Base-by-base conservation (phyloP, 2,329 filamentous ascomycete genomes). In the Epichloe brachyelytri region DNA sequence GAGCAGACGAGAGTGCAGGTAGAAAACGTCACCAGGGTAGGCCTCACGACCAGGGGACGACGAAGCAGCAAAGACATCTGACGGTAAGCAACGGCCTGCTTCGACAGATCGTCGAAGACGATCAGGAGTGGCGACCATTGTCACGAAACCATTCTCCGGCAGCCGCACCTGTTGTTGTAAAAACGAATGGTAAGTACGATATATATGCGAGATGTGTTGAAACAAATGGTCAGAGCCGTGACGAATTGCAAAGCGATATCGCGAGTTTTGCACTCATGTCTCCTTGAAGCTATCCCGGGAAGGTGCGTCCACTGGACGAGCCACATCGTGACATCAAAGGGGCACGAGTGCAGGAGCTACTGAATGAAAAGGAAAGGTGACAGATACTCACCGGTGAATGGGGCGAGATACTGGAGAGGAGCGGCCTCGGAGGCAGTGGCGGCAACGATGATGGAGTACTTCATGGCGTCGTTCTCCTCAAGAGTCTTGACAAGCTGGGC, bases 401-500 rank as follows among this genome's bases (percentile, higher is more conserved):
- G 91, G 63, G 89, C 89, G 58, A 95, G 77, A 72, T 94, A 96
- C 74, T 96, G 90, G 50, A 96, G 80, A 63, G 90, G 88, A 66
- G 90, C 89, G 59, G 93, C 93, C 77, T 98, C 93, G 51, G 93
- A 97, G 63, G 93, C 93, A 57, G 93, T 98, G 64, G 93, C 93
- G 60, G 93, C 93, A 60, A 97, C 88, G 59, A 98, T 71, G 60
- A 95, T 83, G 60, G 79, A 84, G 82, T 97, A 98, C 79, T 96
- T 95, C 89, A 98, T 95, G 68, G 93, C 89, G 65, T 97, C 90
- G 73, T 96, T 95, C 85, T 97, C 91, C 83, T 97, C 91, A 53
- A 98, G 88, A 59, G 93, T 97, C 87, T 97, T 89, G 80, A 98
- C 93, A 65, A 98, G 85, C 82, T 98, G 93, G 62, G 93, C 93